Base-by-base conservation (phyloP, 176 grass and related monocot genomes). In the Saccharum spontaneum region DNA sequence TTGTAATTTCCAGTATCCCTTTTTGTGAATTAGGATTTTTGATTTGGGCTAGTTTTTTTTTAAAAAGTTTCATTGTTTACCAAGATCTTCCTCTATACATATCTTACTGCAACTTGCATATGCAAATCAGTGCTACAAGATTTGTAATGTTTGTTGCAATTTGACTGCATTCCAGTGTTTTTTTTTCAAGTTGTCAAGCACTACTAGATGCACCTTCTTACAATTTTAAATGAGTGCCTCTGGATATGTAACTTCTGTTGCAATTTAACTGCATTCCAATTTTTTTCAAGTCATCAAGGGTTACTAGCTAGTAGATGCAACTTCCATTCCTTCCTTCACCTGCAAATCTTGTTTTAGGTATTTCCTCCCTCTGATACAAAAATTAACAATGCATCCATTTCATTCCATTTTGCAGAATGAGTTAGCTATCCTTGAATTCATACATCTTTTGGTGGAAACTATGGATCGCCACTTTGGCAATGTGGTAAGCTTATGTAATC, bases 391-490 rank as follows among this genome's bases (percentile, higher is more conserved):
- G 34, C 16, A 0, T 20, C 24, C 2, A 24, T 37, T 75, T 52
- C 68, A 23, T 65, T 78, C 79, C 22, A 1, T 76, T 88, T 84
- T 64, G 14, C 83, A 99, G 93, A 99, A 99, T 87, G 93, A 96
- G 71, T 80, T 99, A 82, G 97, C 97, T 74, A 96, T 91, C 76
- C 88, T 99, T 3, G 97, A 99, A 73, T 99, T 96, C 88, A 99
- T 99, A 84, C 97, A 99, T 96, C 89, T 99, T 14, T 84, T 99
- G 8, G 97, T 96, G 60, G 93, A 99, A 73, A 96, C 91, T 30
- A 95, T 99, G 91, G 97, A 99, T 62, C 86, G 93, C 26, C 93
- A 99, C 89, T 99, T 99, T 28, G 93, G 97, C 18, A 99, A 99
- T 82, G 97, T 99, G 93, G 97, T 96, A 89, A 77, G 78, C 30